Conservation (phyloP, 306 rosid species). For the Acacia acuminata region DNA sequence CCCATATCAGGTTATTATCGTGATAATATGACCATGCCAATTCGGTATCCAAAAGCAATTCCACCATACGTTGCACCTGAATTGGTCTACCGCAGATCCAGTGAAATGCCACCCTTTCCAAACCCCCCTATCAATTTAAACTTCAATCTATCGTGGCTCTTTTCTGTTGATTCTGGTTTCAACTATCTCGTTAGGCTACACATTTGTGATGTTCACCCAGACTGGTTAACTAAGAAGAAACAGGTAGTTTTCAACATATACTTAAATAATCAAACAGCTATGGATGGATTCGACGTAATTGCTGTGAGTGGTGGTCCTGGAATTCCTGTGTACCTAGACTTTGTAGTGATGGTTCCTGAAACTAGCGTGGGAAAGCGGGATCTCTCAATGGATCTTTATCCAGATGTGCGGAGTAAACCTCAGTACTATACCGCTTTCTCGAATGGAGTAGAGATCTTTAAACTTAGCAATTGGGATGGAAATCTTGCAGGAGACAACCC, state of each 20-base stretch:
- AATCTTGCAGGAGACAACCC: constrained; percentile 33
- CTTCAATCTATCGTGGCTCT: constrained; percentile 41
- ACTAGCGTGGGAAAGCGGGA: constrained; percentile 35
- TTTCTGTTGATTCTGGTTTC: constrained; percentile 49
- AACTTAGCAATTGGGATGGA: constrained; percentile 28
- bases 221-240: neutral
- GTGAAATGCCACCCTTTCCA: neutral
- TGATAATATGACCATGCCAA: neutral
- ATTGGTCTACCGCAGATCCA: constrained; percentile 19
- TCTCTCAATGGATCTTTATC: constrained; percentile 39
- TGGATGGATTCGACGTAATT: neutral
- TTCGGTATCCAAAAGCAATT: constrained; percentile 17
- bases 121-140: neutral
- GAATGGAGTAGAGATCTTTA: constrained; percentile 49
- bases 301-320: constrained; percentile 20
- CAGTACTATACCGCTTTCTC: neutral
- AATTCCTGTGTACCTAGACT: constrained; percentile 31
- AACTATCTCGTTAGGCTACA: constrained; percentile 54
- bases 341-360: constrained; percentile 28
- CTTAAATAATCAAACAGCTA: constrained; percentile 45
- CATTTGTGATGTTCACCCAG: constrained; percentile 31
- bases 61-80: constrained; percentile 35
- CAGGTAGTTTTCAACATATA: constrained; percentile 34
- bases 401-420: constrained; percentile 10
- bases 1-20: too few relatives aligned